A percentile compares a stretch with the other conserved stretches of the same genome.
Conservation (phyloP, 257 asterid species). For the Solanum verrucosum region DNA sequence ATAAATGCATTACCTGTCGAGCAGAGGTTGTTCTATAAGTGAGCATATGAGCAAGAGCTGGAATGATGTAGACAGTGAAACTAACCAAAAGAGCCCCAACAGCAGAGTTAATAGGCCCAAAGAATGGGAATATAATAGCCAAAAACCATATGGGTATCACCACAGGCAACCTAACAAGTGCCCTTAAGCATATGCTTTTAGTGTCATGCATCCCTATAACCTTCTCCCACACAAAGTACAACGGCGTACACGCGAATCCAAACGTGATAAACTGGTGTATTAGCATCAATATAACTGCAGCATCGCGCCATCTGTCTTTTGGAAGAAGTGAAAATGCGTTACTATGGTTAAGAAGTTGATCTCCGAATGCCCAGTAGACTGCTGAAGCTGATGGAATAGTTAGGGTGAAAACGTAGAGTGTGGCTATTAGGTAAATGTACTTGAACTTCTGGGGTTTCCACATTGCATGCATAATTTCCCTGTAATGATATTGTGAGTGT, state of each 20-base stretch:
- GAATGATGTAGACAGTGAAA: constrained; percentile 90
- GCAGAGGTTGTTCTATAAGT: constrained; percentile 67
- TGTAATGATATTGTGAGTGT: not conserved
- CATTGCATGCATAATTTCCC: constrained; percentile 97
- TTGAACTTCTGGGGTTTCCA: constrained; percentile 96
- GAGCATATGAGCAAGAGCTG: constrained; percentile 88
- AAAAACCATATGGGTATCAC: constrained; percentile 92
- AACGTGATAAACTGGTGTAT: constrained; percentile 94
- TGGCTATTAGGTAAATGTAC: constrained; percentile 71
- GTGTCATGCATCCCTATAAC: constrained; percentile 94
- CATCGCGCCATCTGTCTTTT: constrained; percentile 56
- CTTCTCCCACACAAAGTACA: constrained; percentile 97
- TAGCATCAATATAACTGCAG: constrained; percentile 87
- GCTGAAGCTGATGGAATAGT: constrained; percentile 87
- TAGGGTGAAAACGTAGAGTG: constrained; percentile 78
- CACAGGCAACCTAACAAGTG: constrained; percentile 74
- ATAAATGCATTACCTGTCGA: constrained; percentile 46
- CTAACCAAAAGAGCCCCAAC: constrained; percentile 93
- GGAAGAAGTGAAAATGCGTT: constrained; percentile 90
- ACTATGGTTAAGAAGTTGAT: constrained; percentile 64
- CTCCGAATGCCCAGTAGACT: constrained; percentile 95
- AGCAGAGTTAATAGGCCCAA: constrained; percentile 86
- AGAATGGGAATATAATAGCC: constrained; percentile 90
- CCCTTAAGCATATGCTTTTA: constrained; percentile 70
- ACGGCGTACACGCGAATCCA: constrained; percentile 89